These are phyloP conservation scores for Pythium rhizo-oryzae DNA, from an alignment of 352 stramenopile species.

Conservation along the genomic window DNA sequence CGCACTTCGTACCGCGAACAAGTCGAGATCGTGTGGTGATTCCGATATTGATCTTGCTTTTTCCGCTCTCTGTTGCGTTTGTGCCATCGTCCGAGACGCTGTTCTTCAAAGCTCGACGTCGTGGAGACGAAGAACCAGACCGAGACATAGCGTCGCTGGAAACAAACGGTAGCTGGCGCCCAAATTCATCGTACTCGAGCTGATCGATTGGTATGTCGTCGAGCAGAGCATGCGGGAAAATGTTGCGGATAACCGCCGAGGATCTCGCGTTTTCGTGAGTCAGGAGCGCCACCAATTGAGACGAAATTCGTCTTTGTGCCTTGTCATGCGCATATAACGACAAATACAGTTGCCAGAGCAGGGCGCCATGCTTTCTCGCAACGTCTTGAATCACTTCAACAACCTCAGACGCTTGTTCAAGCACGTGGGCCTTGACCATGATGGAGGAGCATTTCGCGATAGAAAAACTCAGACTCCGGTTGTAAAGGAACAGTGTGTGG, in stretches of 20 bases:
- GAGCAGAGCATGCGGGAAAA: slow-evolving; percentile 81
- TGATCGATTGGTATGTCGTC: slow-evolving; percentile 76
- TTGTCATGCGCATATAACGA: slow-evolving; percentile 84
- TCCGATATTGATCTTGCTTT: slow-evolving; percentile 68
- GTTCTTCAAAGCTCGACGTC: slow-evolving; percentile 41
- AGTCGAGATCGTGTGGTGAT: slow-evolving; percentile 77
- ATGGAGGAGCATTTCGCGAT: slow-evolving; percentile 87
- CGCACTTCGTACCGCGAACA: slow-evolving; percentile 77
- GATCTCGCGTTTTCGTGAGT: slow-evolving; percentile 87
- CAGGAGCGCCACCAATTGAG: slow-evolving; percentile 80
- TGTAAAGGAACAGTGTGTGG: slow-evolving; percentile 84
- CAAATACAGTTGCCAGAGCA: slow-evolving; percentile 87
- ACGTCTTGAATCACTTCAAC: slow-evolving; percentile 89
- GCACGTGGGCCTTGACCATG: slow-evolving; percentile 85
- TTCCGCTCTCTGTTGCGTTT: slow-evolving; percentile 70
- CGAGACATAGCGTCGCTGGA: slow-evolving; percentile 45
- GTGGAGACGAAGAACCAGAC: slow-evolving; percentile 34
- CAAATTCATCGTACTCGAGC: slow-evolving; percentile 87
- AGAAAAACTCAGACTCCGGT: slow-evolving; percentile 85
- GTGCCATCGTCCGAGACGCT: slow-evolving; percentile 53
- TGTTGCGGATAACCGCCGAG: slow-evolving; percentile 81
- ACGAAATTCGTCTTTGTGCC: slow-evolving; percentile 83
- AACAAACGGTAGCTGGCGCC: slow-evolving; percentile 53
- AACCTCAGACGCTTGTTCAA: slow-evolving; percentile 85
- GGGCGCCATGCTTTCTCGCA: slow-evolving; percentile 76